Evolutionary conservation across 2,329 filamentous ascomycete genomes (phyloP).

Genomic region (Exophiala aquamarina): DNA sequence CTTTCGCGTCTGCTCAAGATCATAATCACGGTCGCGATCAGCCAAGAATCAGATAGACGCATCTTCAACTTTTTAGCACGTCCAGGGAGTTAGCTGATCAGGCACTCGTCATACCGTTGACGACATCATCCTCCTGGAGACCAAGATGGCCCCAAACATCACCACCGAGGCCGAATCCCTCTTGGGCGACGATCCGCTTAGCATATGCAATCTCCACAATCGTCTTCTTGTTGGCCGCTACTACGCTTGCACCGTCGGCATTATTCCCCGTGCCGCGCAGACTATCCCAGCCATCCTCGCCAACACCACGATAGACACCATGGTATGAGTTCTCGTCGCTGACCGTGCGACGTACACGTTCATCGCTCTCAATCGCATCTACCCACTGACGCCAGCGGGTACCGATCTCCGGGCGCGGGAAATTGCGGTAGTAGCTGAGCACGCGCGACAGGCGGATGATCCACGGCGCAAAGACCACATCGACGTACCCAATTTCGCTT

Average conservation of each 20-base stretch:
- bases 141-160: constrained; percentile 25
- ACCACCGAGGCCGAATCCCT: constrained; percentile 27
- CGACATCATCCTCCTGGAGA: constrained; percentile 12
- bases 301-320: constrained; percentile 26
- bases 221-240: constrained; percentile 6
- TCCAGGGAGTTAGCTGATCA: too few relatives aligned
- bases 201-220: constrained; percentile 26
- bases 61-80: too few relatives aligned
- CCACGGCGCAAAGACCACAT: constrained; percentile 75
- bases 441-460: constrained; percentile 67
- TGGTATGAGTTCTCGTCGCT: constrained; percentile 64
- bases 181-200: constrained; percentile 21
- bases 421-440: constrained; percentile 63
- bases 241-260: constrained; percentile 1
- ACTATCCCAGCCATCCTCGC: constrained; percentile 24
- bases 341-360: constrained; percentile 65
- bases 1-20: too few relatives aligned
- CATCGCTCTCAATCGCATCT: constrained; percentile 65
- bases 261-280: not conserved
- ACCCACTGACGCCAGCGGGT: constrained; percentile 70
- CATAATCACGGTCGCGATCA: too few relatives aligned
- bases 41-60: too few relatives aligned
- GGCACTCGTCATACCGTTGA: not conserved
- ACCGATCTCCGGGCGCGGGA: constrained; percentile 63
- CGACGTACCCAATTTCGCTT: constrained; percentile 61